Percentiles rank a stretch among this genome's conserved stretches.
phyloP scores from a whole-genome alignment of 2,329 filamentous ascomycete genomes.

The Chrysoporthe deuterocubensis region DNA sequence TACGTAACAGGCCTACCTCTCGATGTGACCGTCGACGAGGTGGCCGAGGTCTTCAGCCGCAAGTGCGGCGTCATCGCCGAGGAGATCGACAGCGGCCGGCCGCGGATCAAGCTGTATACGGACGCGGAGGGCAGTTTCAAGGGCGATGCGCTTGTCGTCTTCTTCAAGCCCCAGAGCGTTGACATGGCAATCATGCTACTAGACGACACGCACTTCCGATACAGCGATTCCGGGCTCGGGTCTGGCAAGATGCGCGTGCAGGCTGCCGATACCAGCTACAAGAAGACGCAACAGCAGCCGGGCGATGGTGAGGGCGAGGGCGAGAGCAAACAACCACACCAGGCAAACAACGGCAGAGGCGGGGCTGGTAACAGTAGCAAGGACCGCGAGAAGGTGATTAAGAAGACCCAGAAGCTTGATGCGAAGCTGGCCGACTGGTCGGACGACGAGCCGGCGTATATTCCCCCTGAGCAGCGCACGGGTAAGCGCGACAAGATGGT shows the following conservation, averaged over 20 bases:
- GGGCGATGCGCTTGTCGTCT: conserved; percentile 89
- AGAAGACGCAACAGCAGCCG: conserved; percentile 71
- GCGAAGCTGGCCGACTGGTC: conserved; percentile 95
- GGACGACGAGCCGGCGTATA: conserved; percentile 73
- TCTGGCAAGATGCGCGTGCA: conserved; percentile 77
- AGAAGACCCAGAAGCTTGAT: conserved; percentile 87
- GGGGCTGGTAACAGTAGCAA: conserved; percentile 48
- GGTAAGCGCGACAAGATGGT: conserved; percentile 77
- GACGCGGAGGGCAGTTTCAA: conserved; percentile 85
- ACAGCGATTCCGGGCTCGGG: conserved; percentile 55
- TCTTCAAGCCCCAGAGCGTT: conserved; percentile 95
- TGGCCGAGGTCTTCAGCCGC: conserved; percentile 78
- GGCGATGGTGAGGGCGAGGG: conserved; percentile 32
- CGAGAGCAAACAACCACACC: conserved; percentile 43
- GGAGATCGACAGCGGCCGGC: conserved; percentile 85
- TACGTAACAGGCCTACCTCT: conserved; percentile 87
- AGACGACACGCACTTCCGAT: conserved; percentile 81
- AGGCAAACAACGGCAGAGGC: conserved; percentile 16
- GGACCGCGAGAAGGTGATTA: conserved; percentile 88
- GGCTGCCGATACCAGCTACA: conserved; percentile 87
- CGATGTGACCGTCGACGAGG: conserved; percentile 79
- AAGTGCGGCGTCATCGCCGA: conserved; percentile 93
- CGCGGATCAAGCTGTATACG: conserved; percentile 91
- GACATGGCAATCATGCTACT: conserved; percentile 79
- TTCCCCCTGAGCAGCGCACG: conserved; percentile 50